A percentile compares a stretch with the other conserved stretches of the same genome.
phyloP scores from a whole-genome alignment of 305 asterid species.

The Fraxinus baroniana region DNA sequence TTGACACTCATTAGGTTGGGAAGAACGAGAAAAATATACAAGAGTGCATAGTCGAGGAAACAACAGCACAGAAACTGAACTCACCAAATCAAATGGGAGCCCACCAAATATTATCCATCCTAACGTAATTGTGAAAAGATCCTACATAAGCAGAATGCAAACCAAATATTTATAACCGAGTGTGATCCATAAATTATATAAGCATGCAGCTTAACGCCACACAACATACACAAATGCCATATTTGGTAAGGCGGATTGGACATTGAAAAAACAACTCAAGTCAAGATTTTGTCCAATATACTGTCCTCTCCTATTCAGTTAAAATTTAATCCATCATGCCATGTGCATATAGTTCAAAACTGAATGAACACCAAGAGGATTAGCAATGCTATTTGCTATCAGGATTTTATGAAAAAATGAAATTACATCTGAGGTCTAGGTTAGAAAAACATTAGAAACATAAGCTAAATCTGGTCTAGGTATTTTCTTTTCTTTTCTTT shows the following conservation, averaged over 20 bases:
- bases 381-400: neutral
- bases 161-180: neutral
- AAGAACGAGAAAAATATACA: neutral
- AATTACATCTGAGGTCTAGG: neutral
- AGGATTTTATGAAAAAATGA: neutral
- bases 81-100: constrained; percentile 81
- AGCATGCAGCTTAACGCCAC: neutral
- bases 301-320: neutral
- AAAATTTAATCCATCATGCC: neutral
- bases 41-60: neutral
- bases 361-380: neutral
- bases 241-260: neutral
- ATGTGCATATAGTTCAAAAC: neutral
- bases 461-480: neutral
- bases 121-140: constrained; percentile 67
- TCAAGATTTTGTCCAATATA: neutral
- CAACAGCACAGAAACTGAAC: constrained; percentile 24
- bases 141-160: constrained; percentile 38
- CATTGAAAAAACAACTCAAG: neutral
- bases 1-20: neutral
- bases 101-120: constrained; percentile 93
- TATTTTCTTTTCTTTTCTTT: neutral
- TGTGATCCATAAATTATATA: neutral
- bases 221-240: neutral
- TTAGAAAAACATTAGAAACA: neutral